Evolutionary conservation across 2,329 filamentous ascomycete species (phyloP).

Genomic region (Fusarium lateritium): DNA sequence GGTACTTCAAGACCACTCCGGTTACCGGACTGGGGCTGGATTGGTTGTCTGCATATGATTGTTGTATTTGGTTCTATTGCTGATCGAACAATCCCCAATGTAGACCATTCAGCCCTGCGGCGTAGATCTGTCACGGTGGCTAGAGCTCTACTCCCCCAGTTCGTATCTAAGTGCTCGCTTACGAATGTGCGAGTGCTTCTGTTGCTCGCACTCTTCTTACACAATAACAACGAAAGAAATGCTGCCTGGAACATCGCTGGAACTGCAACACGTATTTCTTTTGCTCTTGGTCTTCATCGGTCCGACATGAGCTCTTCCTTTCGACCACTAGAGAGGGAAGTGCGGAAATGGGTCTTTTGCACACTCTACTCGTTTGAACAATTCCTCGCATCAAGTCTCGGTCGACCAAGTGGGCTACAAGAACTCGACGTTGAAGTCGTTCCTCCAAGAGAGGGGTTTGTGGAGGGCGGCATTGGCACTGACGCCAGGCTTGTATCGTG

Average conservation of each 20-base stretch:
- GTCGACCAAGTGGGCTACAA: slow-evolving; percentile 54
- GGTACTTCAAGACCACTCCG: slow-evolving; percentile 19
- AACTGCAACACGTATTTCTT: slow-evolving; percentile 52
- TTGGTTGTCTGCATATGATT: slow-evolving; percentile 57
- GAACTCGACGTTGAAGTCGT: slow-evolving; percentile 55
- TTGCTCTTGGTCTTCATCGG: slow-evolving; percentile 53
- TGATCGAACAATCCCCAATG: slow-evolving; percentile 38
- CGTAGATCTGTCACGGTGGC: slow-evolving; percentile 29
- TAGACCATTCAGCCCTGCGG: slow-evolving; percentile 50
- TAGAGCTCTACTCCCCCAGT: slow-evolving; percentile 26
- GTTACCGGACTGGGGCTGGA: slow-evolving; percentile 53
- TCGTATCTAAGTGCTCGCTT: slow-evolving; percentile 39
- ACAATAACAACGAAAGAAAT: slow-evolving; percentile 58
- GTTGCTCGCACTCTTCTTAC: slow-evolving; percentile 51
- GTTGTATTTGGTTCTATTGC: slow-evolving; percentile 55
- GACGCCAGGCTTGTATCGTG: slow-evolving; percentile 51
- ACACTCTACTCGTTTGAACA: slow-evolving; percentile 57
- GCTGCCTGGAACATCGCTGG: slow-evolving; percentile 56
- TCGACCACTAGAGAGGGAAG: slow-evolving; percentile 53
- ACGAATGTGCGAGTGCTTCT: slow-evolving; percentile 33
- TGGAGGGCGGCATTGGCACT: slow-evolving; percentile 47
- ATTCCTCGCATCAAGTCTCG: slow-evolving; percentile 55
- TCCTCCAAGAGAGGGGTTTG: slow-evolving; percentile 49
- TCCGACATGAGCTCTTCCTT: slow-evolving; percentile 51
- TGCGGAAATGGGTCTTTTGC: slow-evolving; percentile 56